phyloP scores from a whole-genome alignment of 208 protist species.

The Trypanosoma mega region DNA sequence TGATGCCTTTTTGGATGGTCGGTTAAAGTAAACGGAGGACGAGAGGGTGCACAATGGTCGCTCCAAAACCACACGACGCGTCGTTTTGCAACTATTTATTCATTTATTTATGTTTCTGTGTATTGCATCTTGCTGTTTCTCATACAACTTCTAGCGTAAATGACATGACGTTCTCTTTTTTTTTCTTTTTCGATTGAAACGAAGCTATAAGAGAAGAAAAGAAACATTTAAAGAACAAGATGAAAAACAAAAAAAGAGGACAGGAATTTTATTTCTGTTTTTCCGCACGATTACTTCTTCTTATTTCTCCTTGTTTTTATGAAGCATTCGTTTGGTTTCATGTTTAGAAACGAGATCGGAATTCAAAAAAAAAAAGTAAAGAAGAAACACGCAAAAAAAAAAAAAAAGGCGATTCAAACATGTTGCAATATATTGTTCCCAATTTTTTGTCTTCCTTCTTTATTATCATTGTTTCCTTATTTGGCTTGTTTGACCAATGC shows the following conservation, averaged over 20 bases:
- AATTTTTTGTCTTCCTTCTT: not conserved
- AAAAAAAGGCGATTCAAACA: too few relatives aligned
- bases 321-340: too few relatives aligned
- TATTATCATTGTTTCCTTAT: conserved; percentile 6
- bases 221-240: not conserved
- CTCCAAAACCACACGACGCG: not conserved
- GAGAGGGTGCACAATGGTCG: not conserved
- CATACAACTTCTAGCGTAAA: too few relatives aligned
- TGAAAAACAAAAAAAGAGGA: conserved; percentile 3
- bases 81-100: conserved; percentile 2
- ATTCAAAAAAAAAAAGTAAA: too few relatives aligned
- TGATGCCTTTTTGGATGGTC: conserved; percentile 67
- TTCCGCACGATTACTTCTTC: too few relatives aligned
- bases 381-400: too few relatives aligned
- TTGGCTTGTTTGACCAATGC: conserved; percentile 18
- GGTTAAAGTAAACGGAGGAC: conserved; percentile 10
- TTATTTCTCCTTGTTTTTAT: too few relatives aligned
- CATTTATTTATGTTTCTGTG: too few relatives aligned
- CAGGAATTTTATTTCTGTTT: conserved; percentile 7
- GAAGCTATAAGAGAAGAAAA: conserved; percentile 10
- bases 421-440: not conserved
- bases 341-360: too few relatives aligned
- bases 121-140: too few relatives aligned
- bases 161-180: conserved; percentile 1
- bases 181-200: conserved; percentile 13